Conservation (phyloP, 164 flowering plant genomes). For the Malania oleifera region DNA sequence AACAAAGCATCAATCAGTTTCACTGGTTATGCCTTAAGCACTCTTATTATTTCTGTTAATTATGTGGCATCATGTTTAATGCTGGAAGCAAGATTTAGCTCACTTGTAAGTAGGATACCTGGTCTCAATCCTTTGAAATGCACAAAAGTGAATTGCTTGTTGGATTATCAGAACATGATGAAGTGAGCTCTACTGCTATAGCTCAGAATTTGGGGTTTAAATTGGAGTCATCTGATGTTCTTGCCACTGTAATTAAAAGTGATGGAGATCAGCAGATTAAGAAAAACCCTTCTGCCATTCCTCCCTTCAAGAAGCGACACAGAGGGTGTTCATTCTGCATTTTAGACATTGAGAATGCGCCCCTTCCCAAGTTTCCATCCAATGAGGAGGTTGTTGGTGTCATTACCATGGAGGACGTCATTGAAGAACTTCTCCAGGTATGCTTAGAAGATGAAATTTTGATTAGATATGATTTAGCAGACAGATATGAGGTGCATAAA, state of each 20-base stretch:
- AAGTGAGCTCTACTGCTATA: slow-evolving; percentile 10
- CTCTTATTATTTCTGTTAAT: not conserved
- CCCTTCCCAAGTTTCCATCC: slow-evolving; percentile 61
- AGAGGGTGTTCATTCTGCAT: slow-evolving; percentile 80
- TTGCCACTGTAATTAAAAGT: slow-evolving; percentile 17
- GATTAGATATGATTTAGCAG: no score
- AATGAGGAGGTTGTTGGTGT: slow-evolving; percentile 84
- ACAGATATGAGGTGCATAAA: not conserved
- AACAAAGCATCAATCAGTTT: no score
- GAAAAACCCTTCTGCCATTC: slow-evolving; percentile 37
- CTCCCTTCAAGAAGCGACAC: slow-evolving; percentile 64
- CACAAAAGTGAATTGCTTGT: not conserved
- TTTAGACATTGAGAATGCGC: slow-evolving; percentile 64
- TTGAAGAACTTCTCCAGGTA: slow-evolving; percentile 99
- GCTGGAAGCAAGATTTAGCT: not conserved
- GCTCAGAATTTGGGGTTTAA: slow-evolving; percentile 20
- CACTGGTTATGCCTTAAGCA: not conserved
- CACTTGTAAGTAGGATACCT: not conserved
- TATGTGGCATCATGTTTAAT: not conserved
- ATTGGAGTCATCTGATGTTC: slow-evolving; percentile 24
- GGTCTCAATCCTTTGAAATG: not conserved
- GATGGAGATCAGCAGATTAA: slow-evolving; percentile 38
- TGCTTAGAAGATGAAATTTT: not conserved
- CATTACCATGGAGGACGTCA: slow-evolving; percentile 95
- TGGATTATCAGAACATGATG: slow-evolving; percentile 17